Conservation (phyloP, 352 stramenopile species). For the Phytophthora pluvialis region DNA sequence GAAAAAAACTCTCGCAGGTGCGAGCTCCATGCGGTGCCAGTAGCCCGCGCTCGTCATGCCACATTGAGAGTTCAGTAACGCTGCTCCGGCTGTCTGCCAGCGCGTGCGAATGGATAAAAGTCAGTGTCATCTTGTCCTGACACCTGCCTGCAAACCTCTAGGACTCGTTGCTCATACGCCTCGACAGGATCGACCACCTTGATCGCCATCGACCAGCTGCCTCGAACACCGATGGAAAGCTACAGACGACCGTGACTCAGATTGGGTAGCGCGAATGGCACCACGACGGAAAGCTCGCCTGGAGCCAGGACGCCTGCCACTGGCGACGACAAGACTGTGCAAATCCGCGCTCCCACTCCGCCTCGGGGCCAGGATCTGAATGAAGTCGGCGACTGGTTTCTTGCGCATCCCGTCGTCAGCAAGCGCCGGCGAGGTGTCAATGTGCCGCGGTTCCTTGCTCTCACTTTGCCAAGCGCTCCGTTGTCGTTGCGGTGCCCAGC, state of each 20-base stretch:
- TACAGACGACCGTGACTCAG: background rate
- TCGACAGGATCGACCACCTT: slow-evolving; percentile 1
- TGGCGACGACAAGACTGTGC: slow-evolving; percentile 5
- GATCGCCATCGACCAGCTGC: slow-evolving; percentile 6
- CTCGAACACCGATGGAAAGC: slow-evolving; percentile 4
- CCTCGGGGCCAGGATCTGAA: slow-evolving; percentile 12
- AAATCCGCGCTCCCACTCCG: slow-evolving; percentile 18
- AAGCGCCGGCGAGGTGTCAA: slow-evolving; percentile 20
- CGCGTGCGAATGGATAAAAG: slow-evolving; percentile 10
- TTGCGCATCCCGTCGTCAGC: slow-evolving; percentile 32
- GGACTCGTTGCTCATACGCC: slow-evolving; percentile 11
- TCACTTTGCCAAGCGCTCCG: slow-evolving; percentile 31
- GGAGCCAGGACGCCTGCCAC: background rate
- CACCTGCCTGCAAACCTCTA: background rate
- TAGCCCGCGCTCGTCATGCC: slow-evolving; percentile 13
- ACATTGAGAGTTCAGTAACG: slow-evolving; percentile 1
- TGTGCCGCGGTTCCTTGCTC: slow-evolving; percentile 18
- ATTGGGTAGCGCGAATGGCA: slow-evolving; percentile 24
- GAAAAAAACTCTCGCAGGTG: slow-evolving; percentile 10
- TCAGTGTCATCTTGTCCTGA: slow-evolving; percentile 26
- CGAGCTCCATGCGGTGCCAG: slow-evolving; percentile 1
- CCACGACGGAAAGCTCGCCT: background rate
- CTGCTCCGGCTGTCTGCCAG: slow-evolving; percentile 1
- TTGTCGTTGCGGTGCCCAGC: slow-evolving; percentile 24
- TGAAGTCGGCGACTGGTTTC: slow-evolving; percentile 28